Conservation (phyloP, 1,284 basidiomycete genomes). For the Ustilago bromivora region DNA sequence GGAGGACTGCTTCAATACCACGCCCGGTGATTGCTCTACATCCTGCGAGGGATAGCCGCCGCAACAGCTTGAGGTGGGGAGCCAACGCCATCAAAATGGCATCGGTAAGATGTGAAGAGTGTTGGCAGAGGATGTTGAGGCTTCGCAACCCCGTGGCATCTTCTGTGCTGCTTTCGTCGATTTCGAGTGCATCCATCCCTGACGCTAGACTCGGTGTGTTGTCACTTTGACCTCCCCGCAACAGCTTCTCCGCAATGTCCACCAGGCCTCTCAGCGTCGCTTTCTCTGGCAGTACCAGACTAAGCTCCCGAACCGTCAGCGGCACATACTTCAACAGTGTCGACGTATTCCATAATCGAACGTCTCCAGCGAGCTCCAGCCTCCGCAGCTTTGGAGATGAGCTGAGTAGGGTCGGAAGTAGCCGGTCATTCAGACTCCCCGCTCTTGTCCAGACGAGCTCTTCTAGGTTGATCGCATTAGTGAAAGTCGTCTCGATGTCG, state of each 20-base stretch:
- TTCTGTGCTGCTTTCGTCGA: not conserved
- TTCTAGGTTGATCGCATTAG: constrained; percentile 42
- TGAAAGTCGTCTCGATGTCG: constrained; percentile 47
- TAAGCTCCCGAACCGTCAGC: constrained; percentile 27
- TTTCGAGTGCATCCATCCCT: not conserved
- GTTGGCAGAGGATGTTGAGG: constrained; percentile 50
- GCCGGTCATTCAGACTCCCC: constrained; percentile 62
- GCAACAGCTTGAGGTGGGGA: constrained; percentile 43
- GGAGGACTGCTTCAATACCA: constrained; percentile 53
- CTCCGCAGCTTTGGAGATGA: constrained; percentile 34
- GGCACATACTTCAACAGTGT: constrained; percentile 46
- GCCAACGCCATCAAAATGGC: constrained; percentile 43
- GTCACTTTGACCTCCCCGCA: not conserved
- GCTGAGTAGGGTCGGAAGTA: constrained; percentile 48
- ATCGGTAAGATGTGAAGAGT: constrained; percentile 59
- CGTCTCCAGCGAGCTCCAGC: constrained; percentile 63
- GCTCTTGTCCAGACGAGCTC: constrained; percentile 65
- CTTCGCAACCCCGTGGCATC: constrained; percentile 34
- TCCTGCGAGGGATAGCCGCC: constrained; percentile 57
- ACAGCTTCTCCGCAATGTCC: constrained; percentile 39
- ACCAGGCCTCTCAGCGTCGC: constrained; percentile 35
- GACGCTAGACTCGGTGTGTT: constrained; percentile 6
- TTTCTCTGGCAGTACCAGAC: constrained; percentile 51
- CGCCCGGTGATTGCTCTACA: constrained; percentile 57
- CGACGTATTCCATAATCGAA: constrained; percentile 53